Conservation (phyloP, 306 rosid genomes). For the Spatholobus suberectus region DNA sequence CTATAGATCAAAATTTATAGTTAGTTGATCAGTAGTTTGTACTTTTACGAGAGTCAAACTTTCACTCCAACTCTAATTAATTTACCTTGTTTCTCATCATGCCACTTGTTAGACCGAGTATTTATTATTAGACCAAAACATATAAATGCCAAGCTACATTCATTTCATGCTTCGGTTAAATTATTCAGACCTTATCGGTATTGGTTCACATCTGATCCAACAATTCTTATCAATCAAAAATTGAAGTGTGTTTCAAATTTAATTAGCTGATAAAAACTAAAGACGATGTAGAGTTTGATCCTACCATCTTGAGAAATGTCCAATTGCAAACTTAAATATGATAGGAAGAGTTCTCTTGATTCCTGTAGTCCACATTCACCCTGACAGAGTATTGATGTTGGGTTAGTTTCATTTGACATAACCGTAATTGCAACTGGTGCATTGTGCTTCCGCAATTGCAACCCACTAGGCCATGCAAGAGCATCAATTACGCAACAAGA, state of each 20-base stretch:
- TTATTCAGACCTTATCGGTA: not conserved
- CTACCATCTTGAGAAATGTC: not conserved
- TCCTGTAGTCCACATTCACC: not conserved
- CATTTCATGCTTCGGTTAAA: not conserved
- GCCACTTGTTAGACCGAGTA: not conserved
- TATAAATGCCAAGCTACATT: not conserved
- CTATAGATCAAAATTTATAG: not conserved
- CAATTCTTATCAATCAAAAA: not conserved
- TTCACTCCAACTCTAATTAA: not conserved
- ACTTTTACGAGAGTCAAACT: not conserved
- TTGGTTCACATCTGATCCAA: not conserved
- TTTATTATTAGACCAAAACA: not conserved
- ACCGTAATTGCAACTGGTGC: not conserved
- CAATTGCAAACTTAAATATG: not conserved
- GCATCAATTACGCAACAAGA: conserved; percentile 8
- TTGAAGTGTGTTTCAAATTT: not conserved
- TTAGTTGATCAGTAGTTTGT: not conserved
- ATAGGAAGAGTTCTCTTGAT: not conserved
- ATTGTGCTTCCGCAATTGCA: not conserved
- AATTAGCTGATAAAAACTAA: not conserved
- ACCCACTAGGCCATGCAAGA: conserved; percentile 36
- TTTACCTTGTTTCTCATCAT: not conserved
- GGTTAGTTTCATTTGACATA: not conserved
- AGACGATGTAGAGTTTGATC: conserved; percentile 12
- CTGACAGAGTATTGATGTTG: not conserved